Evolutionary conservation across 2,329 filamentous ascomycete genomes (phyloP).

Genomic region (Cryphonectria carpinicola): DNA sequence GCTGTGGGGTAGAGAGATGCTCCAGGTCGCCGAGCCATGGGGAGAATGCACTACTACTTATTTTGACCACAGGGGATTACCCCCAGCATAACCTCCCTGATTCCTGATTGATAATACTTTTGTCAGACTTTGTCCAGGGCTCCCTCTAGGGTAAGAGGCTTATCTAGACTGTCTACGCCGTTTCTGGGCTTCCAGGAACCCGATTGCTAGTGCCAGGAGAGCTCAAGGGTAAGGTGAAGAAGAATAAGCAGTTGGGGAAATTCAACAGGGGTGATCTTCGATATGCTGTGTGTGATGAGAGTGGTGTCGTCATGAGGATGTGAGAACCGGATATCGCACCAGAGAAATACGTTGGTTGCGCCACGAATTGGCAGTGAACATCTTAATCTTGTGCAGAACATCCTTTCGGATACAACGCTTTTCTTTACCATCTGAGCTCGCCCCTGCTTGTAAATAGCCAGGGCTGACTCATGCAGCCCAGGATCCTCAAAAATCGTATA

Average conservation of each 20-base stretch:
- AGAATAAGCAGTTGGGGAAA: background rate
- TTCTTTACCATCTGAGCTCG: background rate
- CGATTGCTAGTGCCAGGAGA: slow-evolving; percentile 5
- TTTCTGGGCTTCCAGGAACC: background rate
- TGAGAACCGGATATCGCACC: background rate
- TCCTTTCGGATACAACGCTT: background rate
- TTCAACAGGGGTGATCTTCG: background rate
- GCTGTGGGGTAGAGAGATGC: background rate
- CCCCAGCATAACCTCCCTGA: slow-evolving; percentile 1
- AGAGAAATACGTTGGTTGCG: background rate
- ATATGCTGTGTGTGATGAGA: background rate
- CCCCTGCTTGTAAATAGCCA: background rate
- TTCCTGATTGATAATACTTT: background rate
- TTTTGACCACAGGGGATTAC: background rate
- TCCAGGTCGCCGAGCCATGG: background rate
- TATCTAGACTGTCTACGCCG: slow-evolving; percentile 2
- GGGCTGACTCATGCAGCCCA: background rate
- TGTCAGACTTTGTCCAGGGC: background rate
- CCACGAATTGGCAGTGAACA: slow-evolving; percentile 13
- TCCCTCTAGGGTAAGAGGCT: slow-evolving; percentile 1
- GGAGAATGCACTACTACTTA: background rate
- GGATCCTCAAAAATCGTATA: background rate
- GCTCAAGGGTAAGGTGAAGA: background rate
- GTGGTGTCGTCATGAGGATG: slow-evolving; percentile 13
- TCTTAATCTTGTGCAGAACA: slow-evolving; percentile 7